Evolutionary conservation across 106 monocot species (phyloP).

Genomic region (Dioscorea dumetorum): DNA sequence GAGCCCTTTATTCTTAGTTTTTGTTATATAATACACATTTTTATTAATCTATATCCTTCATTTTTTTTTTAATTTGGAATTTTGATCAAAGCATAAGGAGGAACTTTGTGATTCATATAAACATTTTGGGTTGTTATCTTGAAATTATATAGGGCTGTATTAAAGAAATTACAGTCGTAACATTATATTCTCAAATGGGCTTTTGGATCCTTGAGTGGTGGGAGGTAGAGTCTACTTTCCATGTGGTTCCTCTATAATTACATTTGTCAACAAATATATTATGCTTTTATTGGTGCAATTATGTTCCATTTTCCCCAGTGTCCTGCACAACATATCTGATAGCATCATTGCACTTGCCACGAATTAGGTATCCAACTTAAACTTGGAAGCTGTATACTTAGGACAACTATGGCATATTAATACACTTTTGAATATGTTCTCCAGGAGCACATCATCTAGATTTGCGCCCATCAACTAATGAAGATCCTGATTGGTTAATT

Average conservation of each 20-base stretch:
- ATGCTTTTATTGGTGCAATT: neutral
- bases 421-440: neutral
- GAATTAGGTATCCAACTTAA: slow-evolving; percentile 45
- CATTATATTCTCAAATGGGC: slow-evolving; percentile 93
- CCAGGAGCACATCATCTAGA: slow-evolving; percentile 89
- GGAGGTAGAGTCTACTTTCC: slow-evolving; percentile 44
- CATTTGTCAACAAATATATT: neutral
- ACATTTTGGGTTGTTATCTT: slow-evolving; percentile 1
- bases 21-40: no score
- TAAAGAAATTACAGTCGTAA: slow-evolving; percentile 87
- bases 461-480: slow-evolving; percentile 54
- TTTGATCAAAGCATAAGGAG: no score
- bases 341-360: slow-evolving; percentile 77
- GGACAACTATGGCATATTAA: neutral
- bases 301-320: slow-evolving; percentile 31
- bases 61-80: no score
- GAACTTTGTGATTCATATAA: no score
- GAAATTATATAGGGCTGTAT: slow-evolving; percentile 44
- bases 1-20: no score
- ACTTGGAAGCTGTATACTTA: neutral
- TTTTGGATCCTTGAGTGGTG: slow-evolving; percentile 95
- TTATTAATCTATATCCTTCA: no score
- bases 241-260: neutral
- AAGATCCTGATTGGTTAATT: slow-evolving; percentile 78
- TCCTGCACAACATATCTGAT: slow-evolving; percentile 73